Conservation (phyloP, 805 yeast genomes). For the Hanseniaspora guilliermondii region DNA sequence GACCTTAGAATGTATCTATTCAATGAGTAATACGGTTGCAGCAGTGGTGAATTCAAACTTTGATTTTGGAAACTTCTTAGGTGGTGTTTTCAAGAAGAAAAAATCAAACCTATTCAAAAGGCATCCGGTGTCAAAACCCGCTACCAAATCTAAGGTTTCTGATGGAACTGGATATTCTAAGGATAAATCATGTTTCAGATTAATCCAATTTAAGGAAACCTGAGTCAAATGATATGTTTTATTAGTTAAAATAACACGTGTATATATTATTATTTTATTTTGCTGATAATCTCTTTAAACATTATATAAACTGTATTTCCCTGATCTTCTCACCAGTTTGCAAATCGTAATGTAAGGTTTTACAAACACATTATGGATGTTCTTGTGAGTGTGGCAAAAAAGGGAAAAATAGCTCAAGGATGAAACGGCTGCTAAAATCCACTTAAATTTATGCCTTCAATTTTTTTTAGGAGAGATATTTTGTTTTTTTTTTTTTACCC, state of each 20-base stretch:
- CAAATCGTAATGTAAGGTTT: too few species aligned
- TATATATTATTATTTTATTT: neutral
- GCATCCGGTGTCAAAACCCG: neutral
- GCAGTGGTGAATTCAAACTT: constrained; percentile 9
- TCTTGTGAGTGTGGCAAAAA: too few species aligned
- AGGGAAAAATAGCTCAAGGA: too few species aligned
- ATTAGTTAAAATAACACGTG: neutral
- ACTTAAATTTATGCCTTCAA: too few species aligned
- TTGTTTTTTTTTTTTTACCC: too few species aligned
- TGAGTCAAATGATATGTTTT: neutral
- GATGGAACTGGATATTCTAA: neutral
- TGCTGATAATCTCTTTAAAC: neutral
- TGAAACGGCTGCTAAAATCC: too few species aligned
- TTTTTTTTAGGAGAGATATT: too few species aligned
- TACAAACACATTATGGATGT: too few species aligned
- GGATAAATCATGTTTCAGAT: neutral
- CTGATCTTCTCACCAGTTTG: too few species aligned
- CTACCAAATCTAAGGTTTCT: neutral
- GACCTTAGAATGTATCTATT: constrained; percentile 4
- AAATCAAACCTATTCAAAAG: neutral
- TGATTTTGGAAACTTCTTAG: constrained; percentile 5
- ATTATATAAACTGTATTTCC: too few species aligned
- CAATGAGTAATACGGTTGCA: constrained; percentile 11
- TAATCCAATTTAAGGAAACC: neutral
- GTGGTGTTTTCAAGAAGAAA: constrained; percentile 5